Evolutionary conservation across 148 eudicot species (phyloP), one percentile per base, ranked within the genome.

Genomic region (Spergularia marina): DNA sequence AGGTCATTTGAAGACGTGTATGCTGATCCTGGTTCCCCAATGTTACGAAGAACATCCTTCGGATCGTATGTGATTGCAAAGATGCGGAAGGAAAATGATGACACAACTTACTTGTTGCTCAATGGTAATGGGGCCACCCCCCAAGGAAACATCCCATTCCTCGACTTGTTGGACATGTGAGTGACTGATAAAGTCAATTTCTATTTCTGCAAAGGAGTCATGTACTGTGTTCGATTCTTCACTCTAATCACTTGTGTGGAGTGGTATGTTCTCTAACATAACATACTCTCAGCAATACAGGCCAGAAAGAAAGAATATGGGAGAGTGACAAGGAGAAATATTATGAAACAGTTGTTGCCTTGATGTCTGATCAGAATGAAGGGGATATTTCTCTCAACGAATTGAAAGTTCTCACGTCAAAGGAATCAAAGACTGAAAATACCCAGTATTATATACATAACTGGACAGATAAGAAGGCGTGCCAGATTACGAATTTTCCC

Each of bases 21-120:
- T 80, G 90, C 98, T 40, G 97, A 94, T 84, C 98, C 98, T 69
- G 98, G 98, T 70, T 91, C 97, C 80, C 98, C 98, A n/a, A 87
- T 94, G 98, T 63, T 84, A 51, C 89, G 98, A 73, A 87, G 97
- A 85, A 94, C 91, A 76, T 76, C 89, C 54, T 65, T 77, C 72
- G 97, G 97, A 65, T 87, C 88, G 34, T 91, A 90, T 65, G 88
- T 94, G 71, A 89, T 94, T 84, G 98, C 98, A 18, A 90, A 85
- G 84, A 47, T 90, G 63, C 86, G 79, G 80, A 91, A 90, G 80
- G 89, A 90, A 84, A 85, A 83, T 75, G 90, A 90, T 40, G 87
- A 84, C 69, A 81, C 87, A 68, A 90, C 89, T 58, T 91, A 90
- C 56, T 13, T 94, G 47, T 80, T 94, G 81, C 82, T 94, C 47